Base-by-base conservation (phyloP, 164 flowering plant genomes). In the Hamamelis virginiana region DNA sequence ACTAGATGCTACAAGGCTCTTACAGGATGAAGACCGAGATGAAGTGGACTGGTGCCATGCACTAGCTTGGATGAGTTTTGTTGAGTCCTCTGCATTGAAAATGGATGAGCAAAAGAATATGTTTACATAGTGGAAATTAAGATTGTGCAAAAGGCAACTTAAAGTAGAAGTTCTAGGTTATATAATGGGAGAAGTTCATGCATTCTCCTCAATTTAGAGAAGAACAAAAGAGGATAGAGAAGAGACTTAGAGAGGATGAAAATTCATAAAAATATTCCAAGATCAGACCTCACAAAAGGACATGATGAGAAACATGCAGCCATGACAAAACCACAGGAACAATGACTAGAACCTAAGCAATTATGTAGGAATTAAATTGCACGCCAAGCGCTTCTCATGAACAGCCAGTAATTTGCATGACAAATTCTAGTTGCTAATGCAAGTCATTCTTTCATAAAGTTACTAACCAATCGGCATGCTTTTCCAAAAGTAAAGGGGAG, bases 1-100 rank as follows among this genome's bases (percentile, higher is more conserved):
- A 77, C 84, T 83, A 18, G 95, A 86, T 47, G 89, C 87, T 21
- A 86, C 89, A 14, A 85, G 86, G 74, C 95, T 92, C 81, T 89
- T 89, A 65, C 89, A 82, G 4, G 95, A 85, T 51, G 92, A 84
- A 47, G 91, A 88, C 59, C 84, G 84, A 6, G 87, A 87, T 58
- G 94, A 87, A 73, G 80, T 69, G 18, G 96, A 84, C 41, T 86
- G 84, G 59, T 90, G 84, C 97, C 92, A 91, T 46, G 97, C 75
- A 47, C 90, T 84, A 33, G 96, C 76, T 67, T 85, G 90, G 69
- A 88, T 83, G 61, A 89, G 77, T 73, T 94, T 94, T 1, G 94
- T 78, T 10, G 98, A 92, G 77, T 85, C 90, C 70, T 86, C 98
- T 94, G 92, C 85, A 85, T 63, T 48, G 5, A 48, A 64, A 38